A percentile compares a stretch with the other conserved stretches of the same genome.
Evolutionary conservation across 495 filamentous ascomycete species (phyloP).

Genomic region (Podospora pseudocomata): DNA sequence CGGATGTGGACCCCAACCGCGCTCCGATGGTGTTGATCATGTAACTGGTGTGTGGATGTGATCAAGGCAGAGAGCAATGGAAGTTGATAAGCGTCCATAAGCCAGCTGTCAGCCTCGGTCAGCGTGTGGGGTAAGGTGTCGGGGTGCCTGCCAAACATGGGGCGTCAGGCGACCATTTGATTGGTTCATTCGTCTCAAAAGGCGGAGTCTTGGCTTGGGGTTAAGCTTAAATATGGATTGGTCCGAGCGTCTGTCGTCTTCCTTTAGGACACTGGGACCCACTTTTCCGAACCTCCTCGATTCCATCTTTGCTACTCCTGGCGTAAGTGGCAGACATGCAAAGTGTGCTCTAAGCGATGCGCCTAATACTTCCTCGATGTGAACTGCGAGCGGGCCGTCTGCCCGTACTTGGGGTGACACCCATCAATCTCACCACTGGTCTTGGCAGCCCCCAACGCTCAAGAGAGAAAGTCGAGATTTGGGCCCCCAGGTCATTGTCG

Average conservation of each 20-base stretch:
- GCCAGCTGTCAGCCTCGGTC: not conserved
- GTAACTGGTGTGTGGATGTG: not conserved
- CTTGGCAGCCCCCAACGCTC: not conserved
- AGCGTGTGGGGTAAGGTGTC: not conserved
- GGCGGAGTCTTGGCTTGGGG: slow-evolving; percentile 19
- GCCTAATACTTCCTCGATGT: not conserved
- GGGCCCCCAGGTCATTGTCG: not conserved
- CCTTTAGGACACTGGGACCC: not conserved
- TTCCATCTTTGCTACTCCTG: not conserved
- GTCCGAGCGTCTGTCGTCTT: slow-evolving; percentile 10
- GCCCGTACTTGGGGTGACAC: not conserved
- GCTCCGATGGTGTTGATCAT: not conserved
- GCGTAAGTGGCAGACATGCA: not conserved
- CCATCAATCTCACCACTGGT: not conserved
- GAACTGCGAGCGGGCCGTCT: not conserved
- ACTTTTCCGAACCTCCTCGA: not conserved
- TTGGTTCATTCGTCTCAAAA: slow-evolving; percentile 21
- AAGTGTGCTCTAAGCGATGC: not conserved
- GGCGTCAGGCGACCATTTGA: slow-evolving; percentile 1
- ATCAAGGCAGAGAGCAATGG: not conserved
- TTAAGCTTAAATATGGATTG: slow-evolving; percentile 25
- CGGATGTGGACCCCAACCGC: not conserved
- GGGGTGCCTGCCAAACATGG: slow-evolving; percentile 12
- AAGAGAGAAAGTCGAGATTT: not conserved
- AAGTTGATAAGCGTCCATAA: not conserved